Conservation (phyloP, 139 green algal species). For the Yamagishiella unicocca region DNA sequence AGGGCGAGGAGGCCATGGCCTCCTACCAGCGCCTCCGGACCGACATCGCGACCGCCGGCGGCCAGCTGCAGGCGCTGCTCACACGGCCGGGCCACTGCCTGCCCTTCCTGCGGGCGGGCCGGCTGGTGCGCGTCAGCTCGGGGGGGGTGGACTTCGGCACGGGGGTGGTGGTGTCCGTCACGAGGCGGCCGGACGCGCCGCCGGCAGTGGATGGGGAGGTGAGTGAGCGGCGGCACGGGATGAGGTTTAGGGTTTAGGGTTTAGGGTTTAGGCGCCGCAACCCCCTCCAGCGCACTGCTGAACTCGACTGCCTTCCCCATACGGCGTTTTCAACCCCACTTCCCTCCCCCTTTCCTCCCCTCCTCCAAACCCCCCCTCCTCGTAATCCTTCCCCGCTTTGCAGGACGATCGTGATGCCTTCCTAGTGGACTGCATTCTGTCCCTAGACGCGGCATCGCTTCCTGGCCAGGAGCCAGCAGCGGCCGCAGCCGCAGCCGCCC, state of each 20-base stretch:
- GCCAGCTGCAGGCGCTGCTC: constrained; percentile 48
- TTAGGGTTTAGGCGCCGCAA: no score
- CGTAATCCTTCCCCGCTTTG: neutral
- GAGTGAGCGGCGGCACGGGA: neutral
- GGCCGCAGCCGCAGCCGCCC: neutral
- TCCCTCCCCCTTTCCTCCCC: no score
- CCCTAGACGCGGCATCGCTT: constrained; percentile 23
- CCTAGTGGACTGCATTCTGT: constrained; percentile 28
- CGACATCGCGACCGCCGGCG: neutral
- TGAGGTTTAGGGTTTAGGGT: no score
- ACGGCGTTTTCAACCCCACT: no score
- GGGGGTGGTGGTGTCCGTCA: constrained; percentile 21
- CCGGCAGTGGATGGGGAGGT: neutral
- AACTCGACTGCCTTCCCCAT: no score
- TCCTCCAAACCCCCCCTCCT: no score
- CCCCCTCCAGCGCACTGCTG: no score
- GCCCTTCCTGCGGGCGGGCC: constrained; percentile 84
- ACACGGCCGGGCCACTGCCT: constrained; percentile 62
- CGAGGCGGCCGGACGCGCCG: constrained; percentile 24
- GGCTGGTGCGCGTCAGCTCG: constrained; percentile 73
- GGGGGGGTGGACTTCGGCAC: constrained; percentile 35
- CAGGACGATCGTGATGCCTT: constrained; percentile 38
- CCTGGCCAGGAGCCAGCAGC: neutral
- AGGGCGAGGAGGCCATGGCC: constrained; percentile 45
- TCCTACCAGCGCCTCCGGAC: constrained; percentile 23